These are phyloP conservation scores for Tinospora cordifolia DNA, from an alignment of 164 flowering plant species.

Conservation along the genomic window DNA sequence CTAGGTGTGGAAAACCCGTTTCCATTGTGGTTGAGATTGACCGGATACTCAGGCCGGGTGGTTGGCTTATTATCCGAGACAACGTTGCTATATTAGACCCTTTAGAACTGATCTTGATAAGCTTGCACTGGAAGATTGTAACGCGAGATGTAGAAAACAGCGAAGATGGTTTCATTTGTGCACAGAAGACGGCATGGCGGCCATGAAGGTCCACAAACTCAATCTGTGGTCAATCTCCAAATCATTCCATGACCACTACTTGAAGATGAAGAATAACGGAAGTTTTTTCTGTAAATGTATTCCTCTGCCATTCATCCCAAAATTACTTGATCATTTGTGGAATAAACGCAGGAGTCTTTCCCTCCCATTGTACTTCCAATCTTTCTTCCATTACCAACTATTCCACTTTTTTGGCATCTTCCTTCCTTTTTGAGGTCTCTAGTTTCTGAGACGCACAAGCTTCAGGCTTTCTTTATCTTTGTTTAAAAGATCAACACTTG, in stretches of 20 bases:
- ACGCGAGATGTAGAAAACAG: constrained; percentile 60
- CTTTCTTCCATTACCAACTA: no score
- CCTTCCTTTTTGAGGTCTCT: no score
- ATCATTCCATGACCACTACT: no score
- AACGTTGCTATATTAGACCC: constrained; percentile 70
- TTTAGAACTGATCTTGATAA: constrained; percentile 56
- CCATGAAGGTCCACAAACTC: constrained; percentile 49
- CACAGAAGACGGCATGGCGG: constrained; percentile 75
- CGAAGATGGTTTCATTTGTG: constrained; percentile 75
- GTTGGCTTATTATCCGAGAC: constrained; percentile 80
- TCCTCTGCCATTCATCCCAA: no score
- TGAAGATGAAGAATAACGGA: no score
- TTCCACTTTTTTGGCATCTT: no score
- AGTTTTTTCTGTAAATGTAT: no score
- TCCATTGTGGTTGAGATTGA: constrained; percentile 91
- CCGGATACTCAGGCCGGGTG: constrained; percentile 73
- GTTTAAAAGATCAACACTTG: no score
- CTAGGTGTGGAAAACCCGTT: constrained; percentile 76
- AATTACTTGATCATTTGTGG: no score
- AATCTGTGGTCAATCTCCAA: no score
- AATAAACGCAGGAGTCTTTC: background rate
- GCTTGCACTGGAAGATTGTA: constrained; percentile 81
- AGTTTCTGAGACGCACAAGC: no score
- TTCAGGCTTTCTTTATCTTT: no score
- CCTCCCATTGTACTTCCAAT: background rate